Base-by-base conservation (phyloP, 1,284 basidiomycete species). In the Afroboletus lepidellus region DNA sequence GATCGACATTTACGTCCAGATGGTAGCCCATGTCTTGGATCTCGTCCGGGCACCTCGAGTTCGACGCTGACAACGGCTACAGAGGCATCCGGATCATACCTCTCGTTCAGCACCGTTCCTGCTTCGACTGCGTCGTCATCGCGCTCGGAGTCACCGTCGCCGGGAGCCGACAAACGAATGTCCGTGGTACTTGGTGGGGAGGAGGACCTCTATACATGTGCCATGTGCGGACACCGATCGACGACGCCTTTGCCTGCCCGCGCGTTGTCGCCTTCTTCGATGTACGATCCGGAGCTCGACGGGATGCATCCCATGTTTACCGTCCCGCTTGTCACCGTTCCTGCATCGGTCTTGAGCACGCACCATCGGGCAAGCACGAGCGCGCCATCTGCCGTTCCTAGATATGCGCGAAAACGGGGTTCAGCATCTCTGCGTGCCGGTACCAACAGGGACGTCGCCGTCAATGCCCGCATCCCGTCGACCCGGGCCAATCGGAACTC, bases 261-360 rank as follows among this genome's bases (percentile, higher is more conserved):
- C n/a, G 13, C 55, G 9, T 8, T 18, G 2, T 39, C 34, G 7
- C 33, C 38, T 8, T 20, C 37, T 18, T 15, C 34, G 16, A 46
- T 25, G 24, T 7, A 6, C 5, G 55, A 50, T 6, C 24, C 18
- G 7, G 41, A 42, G 39, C 32, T 8, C 2, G 23, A 11, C 13
- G 45, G 39, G 18, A 47, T 65, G 32, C 64, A 69, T 23, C 67
- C 66, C 12, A 69, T 69, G 66, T 69, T 68, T 21, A 60, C 57
- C 0, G 55, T 69, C 3, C 64, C 64, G 7, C 63, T 66, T 16
- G 32, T 67, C 36, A 65, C 64, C 20, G 20, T 63, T 0, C 63
- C 65, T n/a, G 29, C 38, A 20, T 23, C 59, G 3, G 30, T 46
- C 3, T 32, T 46, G 9, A 47, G 32, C 12, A 3, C 8, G 3